Conservation (phyloP, 768 basidiomycete species). For the Boletellus ananiceps region DNA sequence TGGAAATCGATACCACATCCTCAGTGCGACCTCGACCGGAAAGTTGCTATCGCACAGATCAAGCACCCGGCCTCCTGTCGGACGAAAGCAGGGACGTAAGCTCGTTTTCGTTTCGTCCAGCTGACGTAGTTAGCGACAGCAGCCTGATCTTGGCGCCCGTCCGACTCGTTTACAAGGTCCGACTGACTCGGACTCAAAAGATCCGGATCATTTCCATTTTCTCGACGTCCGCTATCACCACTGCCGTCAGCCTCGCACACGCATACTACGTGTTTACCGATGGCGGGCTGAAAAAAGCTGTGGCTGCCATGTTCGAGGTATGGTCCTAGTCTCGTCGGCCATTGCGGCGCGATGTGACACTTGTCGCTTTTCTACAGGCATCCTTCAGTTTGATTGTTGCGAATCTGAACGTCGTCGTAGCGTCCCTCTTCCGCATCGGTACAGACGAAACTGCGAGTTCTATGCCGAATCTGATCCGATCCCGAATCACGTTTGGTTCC, state of each 20-base stretch:
- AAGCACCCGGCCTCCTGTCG: background rate
- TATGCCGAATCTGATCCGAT: background rate
- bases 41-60: background rate
- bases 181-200: background rate
- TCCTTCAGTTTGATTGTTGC: conserved; percentile 2
- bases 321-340: background rate
- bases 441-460: background rate
- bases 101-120: background rate
- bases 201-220: conserved; percentile 5
- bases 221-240: conserved; percentile 6
- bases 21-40: background rate
- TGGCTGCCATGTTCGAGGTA: conserved; percentile 2
- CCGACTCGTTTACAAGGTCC: conserved; percentile 1
- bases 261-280: conserved; percentile 1
- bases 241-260: conserved; percentile 1
- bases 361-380: background rate
- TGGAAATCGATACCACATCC: conserved; percentile 1
- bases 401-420: conserved; percentile 1
- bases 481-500: background rate
- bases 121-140: conserved; percentile 2
- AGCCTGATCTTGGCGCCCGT: background rate
- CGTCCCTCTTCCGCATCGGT: conserved; percentile 6
- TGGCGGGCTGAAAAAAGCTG: conserved; percentile 1
- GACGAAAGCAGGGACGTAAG: background rate
- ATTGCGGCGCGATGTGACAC: background rate